A percentile compares a stretch with the other conserved stretches of the same genome.
phyloP scores from a whole-genome alignment of 345 rosid genomes.

The Citrus glauca region DNA sequence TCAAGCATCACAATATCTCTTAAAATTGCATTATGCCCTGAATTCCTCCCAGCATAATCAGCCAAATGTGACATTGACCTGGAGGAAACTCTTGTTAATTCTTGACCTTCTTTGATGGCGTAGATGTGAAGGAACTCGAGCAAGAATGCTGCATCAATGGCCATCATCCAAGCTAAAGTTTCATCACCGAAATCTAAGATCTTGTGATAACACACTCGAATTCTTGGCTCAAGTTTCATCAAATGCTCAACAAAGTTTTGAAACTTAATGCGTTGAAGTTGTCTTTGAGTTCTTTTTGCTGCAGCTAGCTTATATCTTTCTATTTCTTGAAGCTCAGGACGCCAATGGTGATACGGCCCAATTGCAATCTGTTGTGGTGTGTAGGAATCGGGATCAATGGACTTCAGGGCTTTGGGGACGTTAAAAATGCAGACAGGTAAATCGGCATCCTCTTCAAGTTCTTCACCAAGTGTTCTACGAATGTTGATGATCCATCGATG shows the following conservation, averaged over 20 bases:
- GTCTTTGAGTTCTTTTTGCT: constrained; percentile 43
- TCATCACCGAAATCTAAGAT: constrained; percentile 42
- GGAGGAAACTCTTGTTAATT: not conserved
- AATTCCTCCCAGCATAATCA: constrained; percentile 1
- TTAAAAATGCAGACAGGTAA: constrained; percentile 51
- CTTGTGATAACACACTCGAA: constrained; percentile 62
- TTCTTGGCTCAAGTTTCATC: constrained; percentile 27
- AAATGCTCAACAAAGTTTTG: constrained; percentile 47
- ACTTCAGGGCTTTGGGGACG: constrained; percentile 52
- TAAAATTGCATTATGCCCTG: not conserved
- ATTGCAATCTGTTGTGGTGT: constrained; percentile 69
- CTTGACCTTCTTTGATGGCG: constrained; percentile 10
- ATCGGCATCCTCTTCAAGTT: constrained; percentile 45
- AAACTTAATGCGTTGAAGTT: constrained; percentile 29
- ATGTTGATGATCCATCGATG: constrained; percentile 56
- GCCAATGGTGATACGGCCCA: constrained; percentile 75
- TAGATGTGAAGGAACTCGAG: constrained; percentile 53
- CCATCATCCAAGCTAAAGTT: constrained; percentile 81
- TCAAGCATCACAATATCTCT: constrained; percentile 54
- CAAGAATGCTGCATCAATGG: constrained; percentile 63
- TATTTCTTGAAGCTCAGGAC: constrained; percentile 67
- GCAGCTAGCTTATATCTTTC: constrained; percentile 62
- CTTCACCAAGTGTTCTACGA: constrained; percentile 49
- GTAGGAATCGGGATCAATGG: constrained; percentile 51
- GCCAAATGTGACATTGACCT: not conserved